phyloP scores from a whole-genome alignment of 345 rosid genomes.

The Eucalyptus regnans region DNA sequence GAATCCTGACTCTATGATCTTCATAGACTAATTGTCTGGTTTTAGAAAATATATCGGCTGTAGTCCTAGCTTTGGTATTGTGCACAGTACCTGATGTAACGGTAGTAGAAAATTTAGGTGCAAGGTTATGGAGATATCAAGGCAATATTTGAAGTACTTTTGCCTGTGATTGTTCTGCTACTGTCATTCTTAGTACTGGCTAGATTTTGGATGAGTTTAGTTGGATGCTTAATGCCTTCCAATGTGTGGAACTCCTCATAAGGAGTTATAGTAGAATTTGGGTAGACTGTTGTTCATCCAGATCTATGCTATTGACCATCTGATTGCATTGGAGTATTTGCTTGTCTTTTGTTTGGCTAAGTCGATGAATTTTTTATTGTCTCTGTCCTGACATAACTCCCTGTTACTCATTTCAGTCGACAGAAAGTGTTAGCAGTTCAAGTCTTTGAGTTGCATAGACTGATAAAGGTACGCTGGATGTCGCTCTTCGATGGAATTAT shows the following conservation, averaged over 20 bases:
- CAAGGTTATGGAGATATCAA: not conserved
- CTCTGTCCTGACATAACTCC: constrained; percentile 9
- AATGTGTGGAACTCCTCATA: not conserved
- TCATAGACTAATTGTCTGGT: not conserved
- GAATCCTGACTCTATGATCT: not conserved
- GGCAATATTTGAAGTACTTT: not conserved
- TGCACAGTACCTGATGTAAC: not conserved
- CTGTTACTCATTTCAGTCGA: constrained; percentile 56
- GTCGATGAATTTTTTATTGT: not conserved
- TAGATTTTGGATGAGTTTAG: not conserved
- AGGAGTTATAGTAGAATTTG: no score
- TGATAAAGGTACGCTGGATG: constrained; percentile 56
- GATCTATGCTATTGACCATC: not conserved
- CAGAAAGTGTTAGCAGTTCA: constrained; percentile 85
- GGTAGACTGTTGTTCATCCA: no score
- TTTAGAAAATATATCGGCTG: not conserved
- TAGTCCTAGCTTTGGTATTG: not conserved
- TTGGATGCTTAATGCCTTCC: not conserved
- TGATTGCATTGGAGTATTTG: not conserved
- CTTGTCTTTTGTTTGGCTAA: not conserved
- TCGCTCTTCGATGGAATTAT: not conserved
- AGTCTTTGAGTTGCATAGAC: constrained; percentile 88
- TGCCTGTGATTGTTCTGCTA: not conserved
- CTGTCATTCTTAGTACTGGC: not conserved
- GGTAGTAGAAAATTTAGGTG: not conserved